Evolutionary conservation across 2,329 filamentous ascomycete species (phyloP), one percentile per base, ranked within the genome.

Genomic region (Aureobasidium vineae): DNA sequence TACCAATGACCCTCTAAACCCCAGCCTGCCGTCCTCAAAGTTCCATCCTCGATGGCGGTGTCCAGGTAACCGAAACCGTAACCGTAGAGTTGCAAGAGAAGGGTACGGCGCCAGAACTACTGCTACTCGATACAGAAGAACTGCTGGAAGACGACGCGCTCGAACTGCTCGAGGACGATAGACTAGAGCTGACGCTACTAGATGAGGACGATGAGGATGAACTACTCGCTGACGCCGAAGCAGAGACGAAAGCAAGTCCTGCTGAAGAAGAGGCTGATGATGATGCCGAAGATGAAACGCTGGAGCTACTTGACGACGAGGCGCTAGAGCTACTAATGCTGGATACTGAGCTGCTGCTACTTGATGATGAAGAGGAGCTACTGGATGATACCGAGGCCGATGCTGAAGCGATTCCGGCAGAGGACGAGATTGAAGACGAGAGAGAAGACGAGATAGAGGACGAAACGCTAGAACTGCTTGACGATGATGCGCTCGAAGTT

Each of bases 41-140:
- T 28, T 56, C 36, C 36, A 56, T 56, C 3, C 53, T 41, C 10
- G 40, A 21, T 6, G 56, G 40, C 10, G 56, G 38, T 21, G 40
- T 33, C 56, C 56, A 59, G 23, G 56, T 33, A 5, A 33, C 23
- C 15, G 40, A n/a, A 1, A 45, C 56, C 23, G 56, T 59, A 3
- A 59, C 38, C 19, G 56, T 59, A 59, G 56, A 59, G 16, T 16
- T 41, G 40, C 56, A 59, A 31, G 56, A 59, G 16, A 38, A 15
- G 2, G 56, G 56, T 10, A 10, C 19, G 7, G n/a, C 11, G 3
- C 10, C 13, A 1, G 50, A 54, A 21, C 45, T 49, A 26, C 21
- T 26, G 11, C 26, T 33, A n/a, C 49, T 52, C 19, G 26, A 43
- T 5, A 23, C 5, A n/a, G 26, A 23, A 7, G 53, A 56, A 56